A percentile compares a stretch with the other conserved stretches of the same genome.
Evolutionary conservation across 1,284 basidiomycete species (phyloP).

Genomic region (Moesziomyces sp.): DNA sequence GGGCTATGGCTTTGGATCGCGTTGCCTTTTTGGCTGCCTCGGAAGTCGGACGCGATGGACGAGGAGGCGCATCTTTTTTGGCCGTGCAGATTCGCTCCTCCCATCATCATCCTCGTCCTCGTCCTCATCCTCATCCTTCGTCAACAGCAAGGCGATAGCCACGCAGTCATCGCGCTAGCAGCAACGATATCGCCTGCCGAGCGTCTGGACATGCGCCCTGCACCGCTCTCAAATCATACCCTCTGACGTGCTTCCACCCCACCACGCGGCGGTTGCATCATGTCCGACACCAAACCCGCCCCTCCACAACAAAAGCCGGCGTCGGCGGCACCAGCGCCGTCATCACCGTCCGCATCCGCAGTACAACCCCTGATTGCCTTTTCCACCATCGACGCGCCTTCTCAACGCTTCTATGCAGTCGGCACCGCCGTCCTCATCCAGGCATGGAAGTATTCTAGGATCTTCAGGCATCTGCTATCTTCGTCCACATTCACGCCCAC

Average conservation of each 20-base stretch:
- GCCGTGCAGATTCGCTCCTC: background rate
- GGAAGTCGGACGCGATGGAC: constrained; percentile 12
- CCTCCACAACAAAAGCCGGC: background rate
- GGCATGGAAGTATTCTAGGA: constrained; percentile 64
- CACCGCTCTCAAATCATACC: background rate
- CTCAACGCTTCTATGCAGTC: constrained; percentile 72
- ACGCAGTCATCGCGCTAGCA: too few relatives aligned
- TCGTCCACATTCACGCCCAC: constrained; percentile 13
- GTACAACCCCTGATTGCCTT: constrained; percentile 66
- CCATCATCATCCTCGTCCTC: background rate
- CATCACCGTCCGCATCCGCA: background rate
- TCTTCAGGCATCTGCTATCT: constrained; percentile 17
- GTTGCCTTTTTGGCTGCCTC: background rate
- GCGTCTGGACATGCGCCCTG: background rate
- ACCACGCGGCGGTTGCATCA: background rate
- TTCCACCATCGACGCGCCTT: constrained; percentile 69
- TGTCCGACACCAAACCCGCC: constrained; percentile 16
- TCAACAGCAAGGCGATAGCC: background rate
- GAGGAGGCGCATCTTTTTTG: background rate
- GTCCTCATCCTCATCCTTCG: too few relatives aligned
- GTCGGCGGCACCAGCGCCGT: constrained; percentile 2
- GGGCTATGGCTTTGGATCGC: background rate
- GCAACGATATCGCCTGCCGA: too few relatives aligned
- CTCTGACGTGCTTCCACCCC: background rate
- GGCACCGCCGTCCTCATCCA: constrained; percentile 71